These are phyloP conservation scores for Cryptococcus maquisensis DNA, from an alignment of 1,284 basidiomycete genomes.

Conservation along the genomic window DNA sequence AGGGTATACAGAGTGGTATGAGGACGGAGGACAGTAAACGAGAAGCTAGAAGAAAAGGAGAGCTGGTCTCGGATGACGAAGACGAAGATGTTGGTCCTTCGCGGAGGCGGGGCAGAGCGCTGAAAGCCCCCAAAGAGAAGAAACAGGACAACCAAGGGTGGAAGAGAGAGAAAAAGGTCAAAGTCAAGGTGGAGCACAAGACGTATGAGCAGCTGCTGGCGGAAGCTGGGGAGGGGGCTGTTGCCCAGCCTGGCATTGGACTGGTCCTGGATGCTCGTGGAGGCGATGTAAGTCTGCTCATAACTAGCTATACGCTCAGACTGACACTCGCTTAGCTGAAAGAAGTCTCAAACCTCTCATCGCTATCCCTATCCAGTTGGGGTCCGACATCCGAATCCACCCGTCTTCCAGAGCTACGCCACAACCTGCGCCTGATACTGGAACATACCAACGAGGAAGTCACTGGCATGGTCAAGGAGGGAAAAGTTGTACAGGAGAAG, in stretches of 20 bases:
- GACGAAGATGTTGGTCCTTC: conserved; percentile 54
- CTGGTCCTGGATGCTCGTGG: conserved; percentile 92
- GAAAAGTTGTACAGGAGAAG: conserved; percentile 71
- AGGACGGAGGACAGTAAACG: conserved; percentile 80
- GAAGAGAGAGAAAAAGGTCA: conserved; percentile 69
- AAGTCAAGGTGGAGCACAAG: conserved; percentile 82
- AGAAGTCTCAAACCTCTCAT: conserved; percentile 75
- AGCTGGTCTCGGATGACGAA: conserved; percentile 64
- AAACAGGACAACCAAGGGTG: conserved; percentile 33
- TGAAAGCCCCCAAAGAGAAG: conserved; percentile 5
- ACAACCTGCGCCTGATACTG: conserved; percentile 84
- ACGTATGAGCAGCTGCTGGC: conserved; percentile 91
- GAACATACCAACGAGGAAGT: conserved; percentile 77
- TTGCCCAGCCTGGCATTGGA: conserved; percentile 60
- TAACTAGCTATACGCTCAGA: neutral
- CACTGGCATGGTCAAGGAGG: conserved; percentile 83
- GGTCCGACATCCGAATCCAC: conserved; percentile 76
- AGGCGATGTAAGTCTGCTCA: conserved; percentile 59
- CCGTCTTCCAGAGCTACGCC: conserved; percentile 88
- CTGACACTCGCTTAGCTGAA: conserved; percentile 57
- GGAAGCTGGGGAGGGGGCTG: conserved; percentile 59
- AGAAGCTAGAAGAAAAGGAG: conserved; percentile 63
- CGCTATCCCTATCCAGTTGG: conserved; percentile 73
- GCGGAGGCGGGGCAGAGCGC: conserved; percentile 9
- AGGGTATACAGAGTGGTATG: conserved; percentile 82